Evolutionary conservation across 768 basidiomycete species (phyloP).

Genomic region (Artomyces pyxidatus): DNA sequence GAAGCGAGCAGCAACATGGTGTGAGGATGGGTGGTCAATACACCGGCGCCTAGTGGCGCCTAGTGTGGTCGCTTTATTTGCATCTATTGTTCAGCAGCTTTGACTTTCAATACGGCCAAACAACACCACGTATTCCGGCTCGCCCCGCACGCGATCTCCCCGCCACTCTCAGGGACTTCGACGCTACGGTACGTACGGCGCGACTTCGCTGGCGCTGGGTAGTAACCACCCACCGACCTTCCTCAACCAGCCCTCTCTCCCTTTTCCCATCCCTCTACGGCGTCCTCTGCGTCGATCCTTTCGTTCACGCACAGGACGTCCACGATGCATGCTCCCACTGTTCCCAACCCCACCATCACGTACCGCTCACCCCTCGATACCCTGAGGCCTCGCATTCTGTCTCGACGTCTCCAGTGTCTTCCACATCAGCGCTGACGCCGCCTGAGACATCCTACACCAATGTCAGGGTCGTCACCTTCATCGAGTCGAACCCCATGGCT

Average conservation of each 20-base stretch:
- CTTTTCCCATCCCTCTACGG: constrained; percentile 18
- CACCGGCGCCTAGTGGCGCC: too few species aligned
- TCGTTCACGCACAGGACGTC: constrained; percentile 17
- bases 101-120: too few species aligned
- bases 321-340: constrained; percentile 11
- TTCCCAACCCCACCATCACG: constrained; percentile 11
- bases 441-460: not conserved
- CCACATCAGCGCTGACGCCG: constrained; percentile 21
- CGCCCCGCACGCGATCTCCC: too few species aligned
- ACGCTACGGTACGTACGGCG: constrained; percentile 45
- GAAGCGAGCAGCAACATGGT: too few species aligned
- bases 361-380: constrained; percentile 20
- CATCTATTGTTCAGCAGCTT: too few species aligned
- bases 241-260: constrained; percentile 33
- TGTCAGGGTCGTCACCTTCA: not conserved
- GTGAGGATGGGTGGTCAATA: too few species aligned
- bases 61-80: too few species aligned
- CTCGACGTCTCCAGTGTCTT: constrained; percentile 22
- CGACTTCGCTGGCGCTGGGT: constrained; percentile 49
- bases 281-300: constrained; percentile 12
- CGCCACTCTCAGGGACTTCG: constrained; percentile 50
- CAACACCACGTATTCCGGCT: too few species aligned
- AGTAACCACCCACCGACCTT: constrained; percentile 58
- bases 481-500: not conserved
- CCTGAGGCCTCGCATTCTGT: constrained; percentile 22